phyloP scores from a whole-genome alignment of 1,139 yeast genomes.

The Pichia inconspicua region DNA sequence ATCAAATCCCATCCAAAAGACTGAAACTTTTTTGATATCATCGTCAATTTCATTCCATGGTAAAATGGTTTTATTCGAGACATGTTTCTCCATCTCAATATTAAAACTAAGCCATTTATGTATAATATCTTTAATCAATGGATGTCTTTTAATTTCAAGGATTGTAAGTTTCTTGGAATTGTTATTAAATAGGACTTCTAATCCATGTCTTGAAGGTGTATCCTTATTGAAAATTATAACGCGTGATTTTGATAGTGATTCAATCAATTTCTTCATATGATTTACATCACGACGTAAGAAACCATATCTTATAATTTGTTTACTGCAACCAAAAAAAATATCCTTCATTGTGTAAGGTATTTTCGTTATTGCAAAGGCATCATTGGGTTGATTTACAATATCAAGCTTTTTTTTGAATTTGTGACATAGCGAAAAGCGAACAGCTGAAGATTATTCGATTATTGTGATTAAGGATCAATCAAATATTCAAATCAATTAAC shows the following conservation, averaged over 20 bases:
- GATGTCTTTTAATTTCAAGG: conserved; percentile 1
- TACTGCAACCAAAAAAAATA: conserved; percentile 24
- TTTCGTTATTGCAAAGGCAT: too few species aligned
- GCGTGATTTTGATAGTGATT: conserved; percentile 2
- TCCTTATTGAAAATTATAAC: conserved; percentile 8
- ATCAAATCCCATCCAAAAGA: conserved; percentile 13
- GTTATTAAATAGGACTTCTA: conserved; percentile 1
- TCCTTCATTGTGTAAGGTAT: conserved; percentile 18
- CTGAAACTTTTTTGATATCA: conserved; percentile 6
- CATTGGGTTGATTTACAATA: too few species aligned
- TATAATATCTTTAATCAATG: conserved; percentile 1
- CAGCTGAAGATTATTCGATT: too few species aligned
- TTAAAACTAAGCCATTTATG: conserved; percentile 8
- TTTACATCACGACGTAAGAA: conserved; percentile 9
- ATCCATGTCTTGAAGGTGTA: background rate
- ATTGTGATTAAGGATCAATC: too few species aligned
- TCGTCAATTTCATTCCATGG: conserved; percentile 1
- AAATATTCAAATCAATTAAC: too few species aligned
- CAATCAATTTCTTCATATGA: conserved; percentile 5
- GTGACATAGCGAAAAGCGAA: too few species aligned
- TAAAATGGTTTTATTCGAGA: background rate
- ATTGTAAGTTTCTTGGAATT: background rate
- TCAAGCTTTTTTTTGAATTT: too few species aligned
- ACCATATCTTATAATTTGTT: conserved; percentile 13
- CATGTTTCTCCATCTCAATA: conserved; percentile 1